Evolutionary conservation across 306 rosid species (phyloP).

Genomic region (Malus sylvestris): DNA sequence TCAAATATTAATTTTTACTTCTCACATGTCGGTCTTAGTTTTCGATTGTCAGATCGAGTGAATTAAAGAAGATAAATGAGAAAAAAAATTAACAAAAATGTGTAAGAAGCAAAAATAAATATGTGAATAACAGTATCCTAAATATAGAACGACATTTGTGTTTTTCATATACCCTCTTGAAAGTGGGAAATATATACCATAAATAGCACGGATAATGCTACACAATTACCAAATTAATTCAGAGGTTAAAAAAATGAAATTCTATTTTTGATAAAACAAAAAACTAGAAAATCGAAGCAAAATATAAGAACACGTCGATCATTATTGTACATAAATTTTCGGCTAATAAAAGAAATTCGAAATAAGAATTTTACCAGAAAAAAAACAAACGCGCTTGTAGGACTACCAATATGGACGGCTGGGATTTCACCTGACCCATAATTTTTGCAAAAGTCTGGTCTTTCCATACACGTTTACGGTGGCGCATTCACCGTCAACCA

Average conservation of each 20-base stretch:
- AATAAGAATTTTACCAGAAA: background rate
- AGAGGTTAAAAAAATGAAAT: background rate
- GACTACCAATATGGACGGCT: background rate
- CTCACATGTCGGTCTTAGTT: rapidly evolving
- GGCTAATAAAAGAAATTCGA: background rate
- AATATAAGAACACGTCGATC: background rate
- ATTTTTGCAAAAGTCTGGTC: background rate
- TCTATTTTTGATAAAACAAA: background rate
- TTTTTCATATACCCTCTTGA: background rate
- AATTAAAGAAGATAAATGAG: too few species aligned
- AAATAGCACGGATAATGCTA: background rate
- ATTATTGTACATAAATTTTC: background rate
- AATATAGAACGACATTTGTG: too few species aligned
- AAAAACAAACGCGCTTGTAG: background rate
- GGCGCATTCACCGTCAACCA: background rate
- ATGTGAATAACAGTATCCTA: too few species aligned
- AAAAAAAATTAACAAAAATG: too few species aligned
- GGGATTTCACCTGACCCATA: background rate
- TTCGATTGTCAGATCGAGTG: too few species aligned
- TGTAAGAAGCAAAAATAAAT: too few species aligned
- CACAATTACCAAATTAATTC: background rate
- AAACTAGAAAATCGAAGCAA: background rate
- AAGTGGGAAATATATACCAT: background rate
- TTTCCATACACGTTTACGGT: background rate
- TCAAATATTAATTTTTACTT: too few species aligned